Conservation (phyloP, 345 rosid genomes). For the Iberis pinnata region DNA sequence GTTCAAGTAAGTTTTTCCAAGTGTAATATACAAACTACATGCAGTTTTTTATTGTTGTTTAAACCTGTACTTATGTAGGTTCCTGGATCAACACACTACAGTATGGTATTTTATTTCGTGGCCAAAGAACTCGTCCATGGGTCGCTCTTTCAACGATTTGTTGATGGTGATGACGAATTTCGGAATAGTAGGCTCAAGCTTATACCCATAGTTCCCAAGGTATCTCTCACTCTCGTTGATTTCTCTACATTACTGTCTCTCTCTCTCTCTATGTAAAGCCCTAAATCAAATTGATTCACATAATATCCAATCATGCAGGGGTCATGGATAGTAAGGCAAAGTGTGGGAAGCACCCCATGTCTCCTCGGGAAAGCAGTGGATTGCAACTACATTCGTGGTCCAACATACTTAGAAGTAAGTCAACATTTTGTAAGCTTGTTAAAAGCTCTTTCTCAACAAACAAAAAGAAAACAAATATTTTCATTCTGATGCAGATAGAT, state of each 20-base stretch:
- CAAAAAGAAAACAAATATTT: not conserved
- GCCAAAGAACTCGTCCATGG: constrained; percentile 56
- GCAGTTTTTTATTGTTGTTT: not conserved
- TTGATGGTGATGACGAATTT: constrained; percentile 97
- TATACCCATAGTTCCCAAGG: constrained; percentile 94
- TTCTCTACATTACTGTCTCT: too few species aligned
- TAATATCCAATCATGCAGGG: constrained; percentile 46
- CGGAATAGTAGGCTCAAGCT: constrained; percentile 95
- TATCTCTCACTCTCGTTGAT: constrained; percentile 25
- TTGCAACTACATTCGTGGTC: constrained; percentile 83
- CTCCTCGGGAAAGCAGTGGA: constrained; percentile 94
- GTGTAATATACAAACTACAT: constrained; percentile 5
- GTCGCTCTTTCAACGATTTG: constrained; percentile 86
- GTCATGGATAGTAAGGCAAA: constrained; percentile 98
- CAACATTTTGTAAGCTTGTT: not conserved
- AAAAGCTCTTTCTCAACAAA: not conserved
- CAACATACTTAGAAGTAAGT: constrained; percentile 74
- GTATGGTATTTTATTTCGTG: constrained; percentile 94
- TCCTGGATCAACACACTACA: constrained; percentile 92
- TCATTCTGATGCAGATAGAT: constrained; percentile 49
- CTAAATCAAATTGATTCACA: not conserved
- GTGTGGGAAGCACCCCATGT: constrained; percentile 98
- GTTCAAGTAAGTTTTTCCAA: constrained; percentile 56
- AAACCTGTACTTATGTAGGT: constrained; percentile 40
- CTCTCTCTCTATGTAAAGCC: not conserved